These are phyloP conservation scores for Malassezia japonica DNA, from an alignment of 1,284 basidiomycete species.

Conservation along the genomic window DNA sequence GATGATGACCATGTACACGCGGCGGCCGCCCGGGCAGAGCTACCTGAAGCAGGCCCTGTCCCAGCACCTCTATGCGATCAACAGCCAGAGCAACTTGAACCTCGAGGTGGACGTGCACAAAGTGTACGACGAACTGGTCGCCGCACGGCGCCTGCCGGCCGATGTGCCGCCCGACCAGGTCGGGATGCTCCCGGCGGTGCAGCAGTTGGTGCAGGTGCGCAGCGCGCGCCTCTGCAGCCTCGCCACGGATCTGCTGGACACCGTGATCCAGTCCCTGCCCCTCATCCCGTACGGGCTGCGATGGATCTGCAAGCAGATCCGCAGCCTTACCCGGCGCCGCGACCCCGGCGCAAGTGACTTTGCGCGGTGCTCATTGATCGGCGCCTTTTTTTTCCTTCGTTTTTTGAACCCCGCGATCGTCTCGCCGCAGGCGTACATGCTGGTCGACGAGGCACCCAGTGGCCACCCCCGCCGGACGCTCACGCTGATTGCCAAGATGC, in stretches of 20 bases:
- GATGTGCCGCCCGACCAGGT: constrained; percentile 71
- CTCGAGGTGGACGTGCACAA: constrained; percentile 97
- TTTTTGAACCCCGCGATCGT: constrained; percentile 99
- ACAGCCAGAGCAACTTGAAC: constrained; percentile 96
- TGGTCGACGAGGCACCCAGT: constrained; percentile 90
- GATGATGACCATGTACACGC: constrained; percentile 99
- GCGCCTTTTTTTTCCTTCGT: constrained; percentile 98
- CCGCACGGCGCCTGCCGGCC: neutral
- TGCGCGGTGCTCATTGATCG: constrained; percentile 94
- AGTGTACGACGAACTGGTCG: constrained; percentile 52
- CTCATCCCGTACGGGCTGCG: constrained; percentile 96
- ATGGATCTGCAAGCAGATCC: constrained; percentile 99
- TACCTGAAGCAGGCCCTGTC: constrained; percentile 94
- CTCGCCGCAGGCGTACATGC: constrained; percentile 98
- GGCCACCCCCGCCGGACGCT: constrained; percentile 92
- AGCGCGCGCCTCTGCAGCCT: constrained; percentile 97
- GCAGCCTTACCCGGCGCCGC: constrained; percentile 91
- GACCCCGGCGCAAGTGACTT: constrained; percentile 96
- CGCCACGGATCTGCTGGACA: constrained; percentile 87
- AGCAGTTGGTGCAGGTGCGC: constrained; percentile 89
- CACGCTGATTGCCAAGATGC: constrained; percentile 97
- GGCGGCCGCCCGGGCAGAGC: constrained; percentile 90
- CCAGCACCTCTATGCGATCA: constrained; percentile 92
- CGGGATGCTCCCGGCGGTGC: constrained; percentile 78
- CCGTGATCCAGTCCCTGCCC: constrained; percentile 97